Percentiles rank a stretch among this genome's conserved stretches.
phyloP scores from a whole-genome alignment of 441 rosid genomes.

The Erodium moschatum region DNA sequence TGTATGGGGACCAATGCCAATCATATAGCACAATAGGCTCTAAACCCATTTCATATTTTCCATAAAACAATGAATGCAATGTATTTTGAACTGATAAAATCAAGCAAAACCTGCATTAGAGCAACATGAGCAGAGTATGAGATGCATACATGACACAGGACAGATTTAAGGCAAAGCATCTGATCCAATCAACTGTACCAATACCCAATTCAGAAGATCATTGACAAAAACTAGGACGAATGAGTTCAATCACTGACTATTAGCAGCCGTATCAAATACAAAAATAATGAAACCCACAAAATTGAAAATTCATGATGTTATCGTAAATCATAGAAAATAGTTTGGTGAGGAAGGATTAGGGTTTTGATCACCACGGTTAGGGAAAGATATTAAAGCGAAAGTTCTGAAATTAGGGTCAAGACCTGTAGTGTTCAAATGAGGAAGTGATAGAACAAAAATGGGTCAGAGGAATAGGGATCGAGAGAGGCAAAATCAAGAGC shows the following conservation, averaged over 20 bases:
- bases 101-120: background rate
- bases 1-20: background rate
- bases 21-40: background rate
- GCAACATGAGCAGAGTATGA: background rate
- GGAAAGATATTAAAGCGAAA: background rate
- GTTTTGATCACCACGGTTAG: conserved; percentile 5
- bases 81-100: conserved; percentile 1
- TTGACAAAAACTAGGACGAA: background rate
- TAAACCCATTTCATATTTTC: background rate
- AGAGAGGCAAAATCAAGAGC: conserved; percentile 9
- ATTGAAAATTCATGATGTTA: background rate
- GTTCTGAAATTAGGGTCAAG: background rate
- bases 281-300: background rate
- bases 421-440: background rate
- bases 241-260: background rate
- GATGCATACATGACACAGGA: background rate
- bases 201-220: background rate
- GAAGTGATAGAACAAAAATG: background rate
- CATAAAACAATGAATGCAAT: background rate
- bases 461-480: conserved; percentile 2
- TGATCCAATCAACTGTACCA: background rate
- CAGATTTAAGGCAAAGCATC: background rate
- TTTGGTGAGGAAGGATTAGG: conserved; percentile 8
- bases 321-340: background rate
- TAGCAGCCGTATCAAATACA: background rate